Conservation (phyloP, 2,329 filamentous ascomycete genomes). For the Aspergillus pseudonomiae region DNA sequence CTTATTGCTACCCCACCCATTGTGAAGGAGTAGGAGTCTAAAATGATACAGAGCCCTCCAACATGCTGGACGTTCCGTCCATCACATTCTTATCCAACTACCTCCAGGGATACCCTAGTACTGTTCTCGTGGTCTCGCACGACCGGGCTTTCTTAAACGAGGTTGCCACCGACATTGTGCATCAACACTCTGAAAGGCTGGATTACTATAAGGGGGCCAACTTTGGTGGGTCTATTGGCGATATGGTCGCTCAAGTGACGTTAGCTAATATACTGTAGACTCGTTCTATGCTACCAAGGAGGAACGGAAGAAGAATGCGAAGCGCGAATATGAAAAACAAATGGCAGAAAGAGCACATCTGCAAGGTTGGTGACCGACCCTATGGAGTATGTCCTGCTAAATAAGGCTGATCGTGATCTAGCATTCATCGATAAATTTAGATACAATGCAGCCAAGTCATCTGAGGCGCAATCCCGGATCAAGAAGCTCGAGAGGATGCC, state of each 20-base stretch:
- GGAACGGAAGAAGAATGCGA: slow-evolving; percentile 93
- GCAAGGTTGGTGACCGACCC: slow-evolving; percentile 56
- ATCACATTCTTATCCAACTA: slow-evolving; percentile 98
- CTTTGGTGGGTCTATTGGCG: slow-evolving; percentile 58
- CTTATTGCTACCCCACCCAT: background rate
- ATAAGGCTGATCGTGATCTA: slow-evolving; percentile 22
- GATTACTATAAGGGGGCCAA: slow-evolving; percentile 99
- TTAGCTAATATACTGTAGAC: slow-evolving; percentile 52
- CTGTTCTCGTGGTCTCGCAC: slow-evolving; percentile 94
- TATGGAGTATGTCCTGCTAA: background rate
- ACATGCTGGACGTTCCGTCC: slow-evolving; percentile 99
- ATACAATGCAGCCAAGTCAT: slow-evolving; percentile 98
- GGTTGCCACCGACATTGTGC: slow-evolving; percentile 97
- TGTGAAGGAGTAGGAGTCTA: slow-evolving; percentile 14
- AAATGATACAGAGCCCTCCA: slow-evolving; percentile 75
- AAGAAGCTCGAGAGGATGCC: slow-evolving; percentile 99
- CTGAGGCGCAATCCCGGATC: slow-evolving; percentile 96
- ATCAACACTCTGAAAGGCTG: slow-evolving; percentile 94
- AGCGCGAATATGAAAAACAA: slow-evolving; percentile 98
- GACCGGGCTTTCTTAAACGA: slow-evolving; percentile 99
- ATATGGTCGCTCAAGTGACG: background rate
- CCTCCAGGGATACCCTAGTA: slow-evolving; percentile 90
- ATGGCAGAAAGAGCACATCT: slow-evolving; percentile 92
- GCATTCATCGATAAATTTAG: slow-evolving; percentile 99
- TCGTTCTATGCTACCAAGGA: slow-evolving; percentile 97